A percentile compares a stretch with the other conserved stretches of the same genome.
These are phyloP conservation scores for Chloropicon primus DNA, from an alignment of 139 green algal species.

Conservation along the genomic window DNA sequence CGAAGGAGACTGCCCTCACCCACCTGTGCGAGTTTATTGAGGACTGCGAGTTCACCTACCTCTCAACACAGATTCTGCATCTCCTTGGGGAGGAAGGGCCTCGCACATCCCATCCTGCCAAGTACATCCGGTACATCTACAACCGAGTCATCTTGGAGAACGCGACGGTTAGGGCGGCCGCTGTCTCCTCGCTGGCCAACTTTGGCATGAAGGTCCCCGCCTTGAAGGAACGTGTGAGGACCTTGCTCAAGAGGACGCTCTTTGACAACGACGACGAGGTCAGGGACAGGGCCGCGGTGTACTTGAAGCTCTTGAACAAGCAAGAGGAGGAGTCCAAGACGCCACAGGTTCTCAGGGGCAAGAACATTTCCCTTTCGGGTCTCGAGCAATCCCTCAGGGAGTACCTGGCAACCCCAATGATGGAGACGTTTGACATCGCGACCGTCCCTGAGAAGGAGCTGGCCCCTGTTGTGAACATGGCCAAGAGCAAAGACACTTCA, in stretches of 20 bases:
- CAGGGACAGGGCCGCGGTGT: conserved; percentile 86
- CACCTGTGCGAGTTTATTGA: conserved; percentile 99
- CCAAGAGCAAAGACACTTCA: not conserved
- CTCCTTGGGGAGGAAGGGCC: conserved; percentile 77
- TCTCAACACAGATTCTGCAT: conserved; percentile 89
- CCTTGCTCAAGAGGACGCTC: conserved; percentile 81
- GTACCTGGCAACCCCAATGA: conserved; percentile 27
- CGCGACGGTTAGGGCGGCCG: conserved; percentile 86
- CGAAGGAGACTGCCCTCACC: conserved; percentile 85
- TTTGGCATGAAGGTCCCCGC: conserved; percentile 53
- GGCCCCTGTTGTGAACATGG: not conserved
- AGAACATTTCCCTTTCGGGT: not conserved
- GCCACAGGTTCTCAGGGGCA: not conserved
- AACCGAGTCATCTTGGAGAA: conserved; percentile 99
- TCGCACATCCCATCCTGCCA: conserved; percentile 36
- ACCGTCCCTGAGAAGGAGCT: not conserved
- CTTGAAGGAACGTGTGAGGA: conserved; percentile 56
- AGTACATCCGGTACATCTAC: conserved; percentile 87
- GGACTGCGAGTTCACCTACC: conserved; percentile 98
- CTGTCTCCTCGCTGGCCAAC: conserved; percentile 69
- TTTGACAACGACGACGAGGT: conserved; percentile 95
- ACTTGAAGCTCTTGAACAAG: conserved; percentile 65
- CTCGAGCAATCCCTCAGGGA: not conserved
- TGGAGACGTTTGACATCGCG: conserved; percentile 3
- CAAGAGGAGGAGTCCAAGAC: conserved; percentile 17